A percentile compares a stretch with the other conserved stretches of the same genome.
These are phyloP conservation scores for Aspergillus baeticus DNA, from an alignment of 495 filamentous ascomycete genomes.

Conservation along the genomic window DNA sequence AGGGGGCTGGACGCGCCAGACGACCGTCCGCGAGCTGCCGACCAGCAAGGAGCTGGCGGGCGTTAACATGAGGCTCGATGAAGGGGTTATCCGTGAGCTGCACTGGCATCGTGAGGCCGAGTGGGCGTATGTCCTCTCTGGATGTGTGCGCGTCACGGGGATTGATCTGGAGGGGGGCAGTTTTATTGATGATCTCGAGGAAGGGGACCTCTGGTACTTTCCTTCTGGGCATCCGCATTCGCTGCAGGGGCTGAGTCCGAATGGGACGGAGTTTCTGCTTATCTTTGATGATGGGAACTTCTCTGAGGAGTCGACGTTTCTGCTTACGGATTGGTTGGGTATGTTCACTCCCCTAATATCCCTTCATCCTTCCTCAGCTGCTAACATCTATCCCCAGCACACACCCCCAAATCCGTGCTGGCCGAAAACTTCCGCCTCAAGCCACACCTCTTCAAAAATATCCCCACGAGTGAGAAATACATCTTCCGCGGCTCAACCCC, in stretches of 20 bases:
- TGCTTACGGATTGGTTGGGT: slow-evolving; percentile 67
- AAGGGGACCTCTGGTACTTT: slow-evolving; percentile 75
- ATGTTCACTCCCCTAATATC: slow-evolving; percentile 11
- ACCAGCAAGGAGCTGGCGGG: slow-evolving; percentile 60
- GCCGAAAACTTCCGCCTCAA: slow-evolving; percentile 63
- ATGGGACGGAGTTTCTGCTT: slow-evolving; percentile 70
- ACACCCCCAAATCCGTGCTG: slow-evolving; percentile 62
- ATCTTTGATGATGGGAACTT: slow-evolving; percentile 69
- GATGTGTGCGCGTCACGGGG: slow-evolving; percentile 59
- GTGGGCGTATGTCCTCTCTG: slow-evolving; percentile 66
- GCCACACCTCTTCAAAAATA: slow-evolving; percentile 55
- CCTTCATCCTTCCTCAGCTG: no score
- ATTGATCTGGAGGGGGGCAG: slow-evolving; percentile 67
- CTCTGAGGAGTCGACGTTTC: slow-evolving; percentile 68
- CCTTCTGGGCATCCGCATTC: slow-evolving; percentile 70
- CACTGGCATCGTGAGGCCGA: slow-evolving; percentile 75
- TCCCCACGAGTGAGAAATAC: slow-evolving; percentile 62
- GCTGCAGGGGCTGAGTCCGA: slow-evolving; percentile 61
- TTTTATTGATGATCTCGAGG: slow-evolving; percentile 68
- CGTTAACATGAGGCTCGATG: slow-evolving; percentile 67
- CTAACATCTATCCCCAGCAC: slow-evolving; percentile 33
- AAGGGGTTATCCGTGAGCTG: slow-evolving; percentile 67
- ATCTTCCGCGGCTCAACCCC: slow-evolving; percentile 65
- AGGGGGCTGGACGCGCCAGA: slow-evolving; percentile 68
- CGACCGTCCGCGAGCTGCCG: slow-evolving; percentile 58